Evolutionary conservation across 2,329 filamentous ascomycete species (phyloP).

Genomic region (Trichoderma sp.): DNA sequence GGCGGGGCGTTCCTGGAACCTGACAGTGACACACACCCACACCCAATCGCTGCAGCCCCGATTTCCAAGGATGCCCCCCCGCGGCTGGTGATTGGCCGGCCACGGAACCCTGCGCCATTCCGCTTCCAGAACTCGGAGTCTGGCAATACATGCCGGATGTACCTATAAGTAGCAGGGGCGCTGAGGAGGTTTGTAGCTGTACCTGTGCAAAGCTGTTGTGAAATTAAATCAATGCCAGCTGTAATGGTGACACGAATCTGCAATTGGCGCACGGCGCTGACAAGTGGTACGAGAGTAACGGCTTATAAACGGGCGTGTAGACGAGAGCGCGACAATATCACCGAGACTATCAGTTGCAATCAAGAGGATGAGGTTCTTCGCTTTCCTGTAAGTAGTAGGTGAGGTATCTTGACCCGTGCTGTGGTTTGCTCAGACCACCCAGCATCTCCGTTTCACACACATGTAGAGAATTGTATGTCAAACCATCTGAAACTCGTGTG

Average conservation of each 20-base stretch:
- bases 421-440: neutral
- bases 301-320: neutral
- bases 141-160: neutral
- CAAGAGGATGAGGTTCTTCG: neutral
- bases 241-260: neutral
- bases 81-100: slow-evolving; percentile 32
- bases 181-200: neutral
- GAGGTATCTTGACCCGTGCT: neutral
- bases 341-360: neutral
- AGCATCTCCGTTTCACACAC: neutral
- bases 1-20: slow-evolving; percentile 43
- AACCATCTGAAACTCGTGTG: neutral
- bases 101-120: slow-evolving; percentile 28
- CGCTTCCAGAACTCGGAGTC: slow-evolving; percentile 8
- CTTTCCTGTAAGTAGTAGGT: too few species aligned
- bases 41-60: slow-evolving; percentile 36
- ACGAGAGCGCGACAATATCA: neutral
- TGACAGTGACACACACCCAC: slow-evolving; percentile 24
- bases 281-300: neutral
- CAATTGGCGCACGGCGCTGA: neutral
- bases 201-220: neutral
- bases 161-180: neutral
- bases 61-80: slow-evolving; percentile 40
- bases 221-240: neutral
- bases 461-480: neutral